phyloP scores from a whole-genome alignment of 257 asterid genomes.

The Capsicum baccatum region DNA sequence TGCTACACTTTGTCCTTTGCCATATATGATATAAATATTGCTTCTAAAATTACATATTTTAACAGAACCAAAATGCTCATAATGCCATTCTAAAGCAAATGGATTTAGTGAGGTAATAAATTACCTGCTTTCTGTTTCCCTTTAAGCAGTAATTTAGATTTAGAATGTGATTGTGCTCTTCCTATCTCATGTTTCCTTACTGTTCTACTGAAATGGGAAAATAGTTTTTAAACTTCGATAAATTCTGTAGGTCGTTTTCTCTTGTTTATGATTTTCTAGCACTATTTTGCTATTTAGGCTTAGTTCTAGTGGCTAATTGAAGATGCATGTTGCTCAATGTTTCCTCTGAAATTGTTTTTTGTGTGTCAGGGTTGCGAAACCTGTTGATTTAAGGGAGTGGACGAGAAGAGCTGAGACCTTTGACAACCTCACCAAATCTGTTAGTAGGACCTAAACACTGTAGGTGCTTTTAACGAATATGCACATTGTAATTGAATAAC shows the following conservation, averaged over 20 bases:
- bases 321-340: not conserved
- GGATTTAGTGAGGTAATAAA: constrained; percentile 57
- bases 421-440: constrained; percentile 80
- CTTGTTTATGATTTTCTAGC: constrained; percentile 18
- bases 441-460: constrained; percentile 46
- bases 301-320: constrained; percentile 2
- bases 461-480: not conserved
- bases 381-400: constrained; percentile 88
- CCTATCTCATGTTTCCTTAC: not conserved
- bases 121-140: not conserved
- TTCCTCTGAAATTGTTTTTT: not conserved
- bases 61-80: constrained; percentile 88
- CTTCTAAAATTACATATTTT: constrained; percentile 34
- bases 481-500: constrained; percentile 24
- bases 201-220: not conserved
- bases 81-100: constrained; percentile 77
- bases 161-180: not conserved
- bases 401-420: constrained; percentile 82
- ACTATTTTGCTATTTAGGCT: not conserved
- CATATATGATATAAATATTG: constrained; percentile 19
- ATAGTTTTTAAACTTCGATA: not conserved
- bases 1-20: constrained; percentile 4
- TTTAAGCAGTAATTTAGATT: constrained; percentile 11
- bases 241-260: constrained; percentile 1
- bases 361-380: constrained; percentile 66